These are phyloP conservation scores for Pascua guehoae DNA, from an alignment of 1,284 basidiomycete species.

Conservation along the genomic window DNA sequence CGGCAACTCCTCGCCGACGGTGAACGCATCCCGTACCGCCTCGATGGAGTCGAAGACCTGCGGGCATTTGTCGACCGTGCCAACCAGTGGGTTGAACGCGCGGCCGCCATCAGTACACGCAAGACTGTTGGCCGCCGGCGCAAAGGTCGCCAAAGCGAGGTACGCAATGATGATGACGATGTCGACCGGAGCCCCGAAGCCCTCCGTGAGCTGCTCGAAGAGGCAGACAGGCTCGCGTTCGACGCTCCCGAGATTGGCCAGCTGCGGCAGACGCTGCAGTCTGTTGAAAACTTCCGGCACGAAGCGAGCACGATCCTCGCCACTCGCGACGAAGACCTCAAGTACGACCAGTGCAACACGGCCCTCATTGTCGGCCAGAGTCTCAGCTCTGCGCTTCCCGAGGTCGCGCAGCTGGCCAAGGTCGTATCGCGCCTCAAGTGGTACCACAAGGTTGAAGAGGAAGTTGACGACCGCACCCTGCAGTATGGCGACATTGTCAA, in stretches of 20 bases:
- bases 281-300: constrained; percentile 35
- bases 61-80: constrained; percentile 74
- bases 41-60: constrained; percentile 69
- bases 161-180: constrained; percentile 22
- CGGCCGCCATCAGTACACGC: constrained; percentile 31
- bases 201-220: constrained; percentile 29
- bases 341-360: constrained; percentile 31
- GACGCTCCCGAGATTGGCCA: constrained; percentile 45
- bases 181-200: constrained; percentile 31
- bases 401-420: constrained; percentile 30
- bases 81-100: constrained; percentile 67
- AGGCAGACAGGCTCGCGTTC: constrained; percentile 42
- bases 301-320: constrained; percentile 34
- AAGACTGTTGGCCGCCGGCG: constrained; percentile 35
- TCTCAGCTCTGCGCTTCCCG: constrained; percentile 44
- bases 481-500: constrained; percentile 38
- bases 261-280: constrained; percentile 33
- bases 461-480: constrained; percentile 43
- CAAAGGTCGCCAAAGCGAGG: constrained; percentile 29
- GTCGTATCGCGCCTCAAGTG: constrained; percentile 42
- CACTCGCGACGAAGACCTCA: constrained; percentile 31
- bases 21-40: constrained; percentile 71
- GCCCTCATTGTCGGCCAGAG: constrained; percentile 41
- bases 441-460: constrained; percentile 40
- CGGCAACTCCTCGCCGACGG: constrained; percentile 77